Conservation (phyloP, 768 basidiomycete species). For the Psilocybe azurescens region DNA sequence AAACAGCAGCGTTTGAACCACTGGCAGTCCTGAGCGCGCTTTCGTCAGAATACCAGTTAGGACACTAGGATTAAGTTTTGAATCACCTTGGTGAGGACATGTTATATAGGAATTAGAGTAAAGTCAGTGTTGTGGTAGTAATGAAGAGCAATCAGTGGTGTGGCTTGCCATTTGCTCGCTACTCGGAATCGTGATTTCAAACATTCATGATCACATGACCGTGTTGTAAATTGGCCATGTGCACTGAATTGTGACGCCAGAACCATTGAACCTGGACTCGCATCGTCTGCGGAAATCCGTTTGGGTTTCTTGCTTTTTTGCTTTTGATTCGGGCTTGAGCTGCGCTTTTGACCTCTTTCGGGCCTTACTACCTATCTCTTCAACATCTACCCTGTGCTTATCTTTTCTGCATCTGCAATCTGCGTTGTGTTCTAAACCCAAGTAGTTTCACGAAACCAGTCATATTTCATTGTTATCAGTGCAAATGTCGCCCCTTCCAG, state of each 20-base stretch:
- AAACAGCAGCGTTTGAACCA: constrained; percentile 17
- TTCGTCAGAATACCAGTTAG: not conserved
- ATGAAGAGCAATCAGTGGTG: not conserved
- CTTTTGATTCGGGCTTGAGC: not conserved
- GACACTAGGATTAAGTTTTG: not conserved
- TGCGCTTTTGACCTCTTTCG: not conserved
- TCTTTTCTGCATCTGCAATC: not conserved
- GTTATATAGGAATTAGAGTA: not conserved
- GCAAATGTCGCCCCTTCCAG: constrained; percentile 24
- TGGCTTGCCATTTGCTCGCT: too few relatives aligned
- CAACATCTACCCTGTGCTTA: not conserved
- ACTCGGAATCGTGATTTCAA: not conserved
- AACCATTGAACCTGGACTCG: not conserved
- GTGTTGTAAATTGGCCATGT: not conserved
- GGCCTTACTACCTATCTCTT: not conserved
- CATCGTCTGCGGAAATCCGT: not conserved
- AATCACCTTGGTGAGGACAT: constrained; percentile 3
- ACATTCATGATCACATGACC: constrained; percentile 4
- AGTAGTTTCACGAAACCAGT: not conserved
- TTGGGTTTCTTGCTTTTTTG: not conserved
- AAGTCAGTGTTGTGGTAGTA: not conserved
- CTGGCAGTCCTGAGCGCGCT: not conserved
- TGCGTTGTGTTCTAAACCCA: not conserved
- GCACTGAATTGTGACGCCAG: not conserved
- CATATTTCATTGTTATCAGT: not conserved